Base-by-base conservation (phyloP, 1,284 basidiomycete genomes). In the Ustilago curta region DNA sequence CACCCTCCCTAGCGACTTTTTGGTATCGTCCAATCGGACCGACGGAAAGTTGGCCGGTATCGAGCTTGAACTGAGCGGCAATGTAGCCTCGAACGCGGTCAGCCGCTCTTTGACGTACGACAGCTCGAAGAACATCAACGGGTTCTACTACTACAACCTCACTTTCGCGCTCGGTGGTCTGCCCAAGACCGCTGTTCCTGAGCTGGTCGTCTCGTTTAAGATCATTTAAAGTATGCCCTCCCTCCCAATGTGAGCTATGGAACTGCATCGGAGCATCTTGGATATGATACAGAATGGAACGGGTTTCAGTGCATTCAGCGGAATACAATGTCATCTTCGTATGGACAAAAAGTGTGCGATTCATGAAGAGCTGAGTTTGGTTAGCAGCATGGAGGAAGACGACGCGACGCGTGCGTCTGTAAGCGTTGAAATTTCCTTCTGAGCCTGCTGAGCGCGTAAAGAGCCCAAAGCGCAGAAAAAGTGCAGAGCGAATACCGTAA, bases 81-180 rank as follows among this genome's bases (percentile, higher is more conserved):
- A 62, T 23, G 69, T 67, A 1, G 69, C 63, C n/a, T 61, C 59
- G 23, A 29, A 27, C 16, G 39, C 49, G 5, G 59, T 58, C 35
- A 49, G 59, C 39, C 57, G 68, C 19, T 49, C 53, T 29, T 32
- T 71, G 44, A 71, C 59, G 14, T 66, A 66, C 45, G 69, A 66
- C 63, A 66, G 59, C 50, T 57, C 54, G 9, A 55, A 58, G 55
- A 54, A 58, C 39, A 21, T 71, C 58, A 61, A 66, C 53, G 59
- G 59, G 8, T 66, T 60, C 58, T 66, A 70, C 54, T 66, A 66
- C 50, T 61, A 61, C 59, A 71, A 66, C 37, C 69, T 71, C 44
- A 71, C 69, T 2, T 71, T 71, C 32, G 52, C 53, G 27, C 69
- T 71, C n/a, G 58, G 53, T 16, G 56, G 56, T 12, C 27, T 70